These are phyloP conservation scores for Suillus subaureus DNA, from an alignment of 768 basidiomycete genomes.

Conservation along the genomic window DNA sequence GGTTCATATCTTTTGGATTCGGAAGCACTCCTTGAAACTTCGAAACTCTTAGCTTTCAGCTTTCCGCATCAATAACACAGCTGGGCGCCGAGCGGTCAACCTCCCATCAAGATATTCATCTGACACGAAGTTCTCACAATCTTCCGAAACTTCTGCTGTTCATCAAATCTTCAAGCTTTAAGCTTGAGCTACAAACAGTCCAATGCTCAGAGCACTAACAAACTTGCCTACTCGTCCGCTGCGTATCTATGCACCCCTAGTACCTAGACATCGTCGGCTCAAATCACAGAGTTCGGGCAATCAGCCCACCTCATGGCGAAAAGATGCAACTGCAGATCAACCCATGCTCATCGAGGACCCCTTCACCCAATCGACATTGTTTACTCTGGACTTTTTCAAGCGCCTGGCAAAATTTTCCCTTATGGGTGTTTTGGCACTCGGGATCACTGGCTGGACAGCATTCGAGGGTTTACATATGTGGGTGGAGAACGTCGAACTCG, in stretches of 20 bases:
- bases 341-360: conserved; percentile 34
- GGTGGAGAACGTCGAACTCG: conserved; percentile 60
- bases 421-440: conserved; percentile 45
- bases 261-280: conserved; percentile 9
- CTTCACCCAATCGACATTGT: conserved; percentile 36
- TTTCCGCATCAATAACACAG: not conserved
- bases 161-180: conserved; percentile 2
- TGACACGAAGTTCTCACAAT: not conserved
- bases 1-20: no score
- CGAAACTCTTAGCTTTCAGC: not conserved
- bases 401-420: conserved; percentile 54
- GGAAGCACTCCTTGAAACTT: not conserved
- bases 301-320: conserved; percentile 7
- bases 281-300: conserved; percentile 20
- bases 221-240: conserved; percentile 11
- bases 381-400: conserved; percentile 45
- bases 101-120: not conserved
- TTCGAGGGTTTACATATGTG: conserved; percentile 63
- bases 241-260: conserved; percentile 7
- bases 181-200: not conserved
- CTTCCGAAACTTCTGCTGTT: not conserved
- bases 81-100: not conserved
- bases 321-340: conserved; percentile 10
- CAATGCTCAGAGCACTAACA: conserved; percentile 19
- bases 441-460: conserved; percentile 45